Base-by-base conservation (phyloP, 768 basidiomycete species). In the Tephrocybe sp. region DNA sequence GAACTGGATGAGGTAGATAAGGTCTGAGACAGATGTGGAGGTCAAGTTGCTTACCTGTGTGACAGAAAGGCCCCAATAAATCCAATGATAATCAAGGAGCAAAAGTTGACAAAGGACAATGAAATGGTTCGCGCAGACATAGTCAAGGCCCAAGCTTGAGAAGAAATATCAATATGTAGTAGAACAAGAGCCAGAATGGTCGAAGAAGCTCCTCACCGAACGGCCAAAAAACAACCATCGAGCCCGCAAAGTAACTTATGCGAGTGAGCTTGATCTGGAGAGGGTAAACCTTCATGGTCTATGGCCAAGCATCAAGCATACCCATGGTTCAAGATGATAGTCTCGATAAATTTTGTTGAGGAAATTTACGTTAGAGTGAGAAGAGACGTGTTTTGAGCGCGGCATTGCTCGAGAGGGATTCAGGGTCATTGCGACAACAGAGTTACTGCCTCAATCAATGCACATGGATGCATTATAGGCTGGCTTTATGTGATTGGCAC, bases 191-290 rank as follows among this genome's bases (percentile, higher is more conserved):
- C 17, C 15, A 36, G 15, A 21, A 20, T 10, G 3, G 26, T 18
- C 21, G 21, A 9, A 10, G 17, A 21, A 21, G 8, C 10, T 23
- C 25, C 33, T 36, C 14, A 59, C 58, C 58, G 37, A 42, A 59
- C 10, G 58, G 58, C 58, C 58, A 59, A 45, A 59, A 58, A 5
- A 55, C 39, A 4, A 58, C 40, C 57, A 58, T 58, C 6, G 53
- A 45, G 12, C 57, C 57, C 8, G 51, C 50, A 33, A 58, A 51
- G 17, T 50, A 50, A 3, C 34, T 43, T 10, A 50, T 38, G 8
- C 57, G 46, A 12, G 57, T 55, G 25, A 58, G 39, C 25, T 58
- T 9, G 4, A 58, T 34, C 56, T 58, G 20, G 15, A 23, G 20
- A 23, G 10, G 39, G 3, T 21, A 9, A 41, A 23, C 23, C 12